Base-by-base conservation (phyloP, 2,329 filamentous ascomycete species). In the Aspergillus pseudonomiae region DNA sequence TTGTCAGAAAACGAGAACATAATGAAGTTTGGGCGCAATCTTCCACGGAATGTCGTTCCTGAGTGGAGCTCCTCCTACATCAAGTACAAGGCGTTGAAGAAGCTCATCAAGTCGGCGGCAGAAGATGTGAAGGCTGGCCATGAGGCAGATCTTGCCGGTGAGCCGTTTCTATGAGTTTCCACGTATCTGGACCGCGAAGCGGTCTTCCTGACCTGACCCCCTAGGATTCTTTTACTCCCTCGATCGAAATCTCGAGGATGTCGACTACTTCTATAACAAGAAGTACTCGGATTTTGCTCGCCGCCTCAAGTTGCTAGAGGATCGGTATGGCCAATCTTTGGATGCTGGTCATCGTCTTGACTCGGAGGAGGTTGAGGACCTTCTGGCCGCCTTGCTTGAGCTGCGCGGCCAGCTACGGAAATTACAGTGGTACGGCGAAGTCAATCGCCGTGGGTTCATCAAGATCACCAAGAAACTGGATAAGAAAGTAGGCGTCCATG, bases 401-500 rank as follows among this genome's bases (percentile, higher is more conserved):
- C 84, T 98, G 64, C 88, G 95, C 62, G 90, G 89, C 59, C 92
- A 96, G 75, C 81, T 98, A 69, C 87, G 95, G 64, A 98, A 98
- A 73, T 83, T 99, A 59, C 92, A 96, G 77, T 98, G 94, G 94
- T 99, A 98, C 76, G 94, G 94, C 57, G 94, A 98, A 80, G 94
- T 98, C 73, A 99, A 99, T 78, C 88, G 94, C 59, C 86, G 92
- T 67, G 95, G 95, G 2, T 99, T 99, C 74, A 88, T 96, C 77
- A 99, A 99, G 82, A 99, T 99, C 78, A 97, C 95, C 58, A 99
- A 99, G 83, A 99, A 99, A 80, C 83, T 97, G 53, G 95, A 99
- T 80, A 99, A 99, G 82, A 97, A 96, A 81, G 87, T 97, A 3
- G 85, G 87, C 53, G 87, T 89, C 4, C 86, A 89, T 57, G 90